A percentile compares a stretch with the other conserved stretches of the same genome.
phyloP scores from a whole-genome alignment of 2,329 filamentous ascomycete species.

The Rutstroemia sp. region DNA sequence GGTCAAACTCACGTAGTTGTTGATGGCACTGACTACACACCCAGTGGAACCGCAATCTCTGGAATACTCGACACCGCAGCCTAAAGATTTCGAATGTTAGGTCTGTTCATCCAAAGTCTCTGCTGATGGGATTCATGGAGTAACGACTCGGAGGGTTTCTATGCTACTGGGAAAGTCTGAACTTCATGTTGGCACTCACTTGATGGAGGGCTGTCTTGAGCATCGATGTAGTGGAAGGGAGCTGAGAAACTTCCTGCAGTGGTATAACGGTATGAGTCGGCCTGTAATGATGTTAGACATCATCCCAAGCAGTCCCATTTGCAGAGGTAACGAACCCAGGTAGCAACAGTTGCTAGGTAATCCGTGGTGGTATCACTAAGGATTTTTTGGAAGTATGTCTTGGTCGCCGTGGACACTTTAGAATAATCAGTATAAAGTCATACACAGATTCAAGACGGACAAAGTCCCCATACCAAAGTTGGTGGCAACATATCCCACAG shows the following conservation, averaged over 20 bases:
- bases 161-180: not conserved
- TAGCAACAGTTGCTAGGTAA: conserved; percentile 55
- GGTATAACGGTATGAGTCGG: conserved; percentile 54
- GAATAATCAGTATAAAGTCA: not conserved
- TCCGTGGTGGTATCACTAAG: conserved; percentile 46
- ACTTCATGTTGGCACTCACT: conserved; percentile 11
- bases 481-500: conserved; percentile 55
- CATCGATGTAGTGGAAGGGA: conserved; percentile 63
- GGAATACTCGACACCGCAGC: conserved; percentile 48
- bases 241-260: conserved; percentile 54
- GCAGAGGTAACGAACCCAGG: conserved; percentile 37
- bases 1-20: conserved; percentile 22
- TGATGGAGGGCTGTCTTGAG: conserved; percentile 51
- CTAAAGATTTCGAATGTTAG: not conserved
- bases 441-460: not conserved
- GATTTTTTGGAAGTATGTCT: conserved; percentile 50
- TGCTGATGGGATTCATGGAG: not conserved
- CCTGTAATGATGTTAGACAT: conserved; percentile 22
- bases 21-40: conserved; percentile 45
- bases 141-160: not conserved
- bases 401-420: conserved; percentile 45
- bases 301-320: not conserved
- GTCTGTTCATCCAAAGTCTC: not conserved
- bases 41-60: conserved; percentile 54
- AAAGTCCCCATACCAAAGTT: conserved; percentile 35